Evolutionary conservation across 2,329 filamentous ascomycete species (phyloP), one percentile per base, ranked within the genome.

Genomic region (Pezicula rhizophila): DNA sequence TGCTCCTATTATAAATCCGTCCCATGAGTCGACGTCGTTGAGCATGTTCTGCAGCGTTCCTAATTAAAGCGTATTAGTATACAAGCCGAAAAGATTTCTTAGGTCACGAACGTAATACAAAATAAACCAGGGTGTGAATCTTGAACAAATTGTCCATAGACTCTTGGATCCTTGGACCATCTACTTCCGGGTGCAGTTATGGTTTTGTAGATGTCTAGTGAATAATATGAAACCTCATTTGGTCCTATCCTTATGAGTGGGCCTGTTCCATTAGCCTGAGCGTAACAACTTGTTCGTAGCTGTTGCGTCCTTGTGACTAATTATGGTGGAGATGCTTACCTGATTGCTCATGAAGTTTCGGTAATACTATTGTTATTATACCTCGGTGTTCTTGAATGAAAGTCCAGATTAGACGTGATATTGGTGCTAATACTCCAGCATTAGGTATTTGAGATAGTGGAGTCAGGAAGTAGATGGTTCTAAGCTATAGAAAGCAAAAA

Each of bases 1-100:
- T 64, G 8, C 52, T 62, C 17, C 58, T 48, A 17, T 55, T 64
- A 41, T 60, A 64, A 0, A 64, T 26, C 20, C 62, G 62, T 1
- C 59, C 61, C 54, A 64, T 61, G 2, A 64, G 51, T 12, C 61
- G 59, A 41, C 62, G 53, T 8, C 62, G 47, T 35, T 62, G 60
- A 3, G 60, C 44, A 46, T 64, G 62, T 7, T 64, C 60, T 35
- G 5, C 5, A 15, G 33, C 12, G 8, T 35, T 15, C 12, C 33
- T 35, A 35, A 35, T 35, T 20, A 14, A 5, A 5, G 6, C 23
- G 6, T 23, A 23, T 23, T 23, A 23, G 23, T 23, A 23, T 23
- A 23, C 23, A 23, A 18, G 18, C 18, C 18, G 18, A 18, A 18
- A 18, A 18, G 18, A 18, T 18, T 23, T 23, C 6, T 23, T 5